Conservation (phyloP, 2,329 filamentous ascomycete species). For the Macrophomina tecta region DNA sequence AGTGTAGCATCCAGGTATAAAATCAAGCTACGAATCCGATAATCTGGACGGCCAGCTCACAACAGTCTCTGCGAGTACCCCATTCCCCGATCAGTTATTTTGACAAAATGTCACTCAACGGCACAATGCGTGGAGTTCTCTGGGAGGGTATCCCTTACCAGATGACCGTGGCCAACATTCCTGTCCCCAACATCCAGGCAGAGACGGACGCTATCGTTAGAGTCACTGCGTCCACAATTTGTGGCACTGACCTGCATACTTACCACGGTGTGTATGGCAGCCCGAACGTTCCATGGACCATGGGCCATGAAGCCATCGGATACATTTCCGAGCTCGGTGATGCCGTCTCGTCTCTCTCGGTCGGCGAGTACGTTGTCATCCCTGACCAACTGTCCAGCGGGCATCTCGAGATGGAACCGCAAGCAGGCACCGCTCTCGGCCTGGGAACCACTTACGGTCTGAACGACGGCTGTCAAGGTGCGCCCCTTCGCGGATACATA, state of each 20-base stretch:
- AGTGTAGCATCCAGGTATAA: too few species aligned
- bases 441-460: constrained; percentile 28
- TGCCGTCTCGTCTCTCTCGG: constrained; percentile 28
- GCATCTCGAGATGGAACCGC: constrained; percentile 3
- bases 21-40: too few species aligned
- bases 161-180: constrained; percentile 36
- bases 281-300: constrained; percentile 31
- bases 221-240: constrained; percentile 30
- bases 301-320: constrained; percentile 35
- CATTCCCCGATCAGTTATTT: too few species aligned
- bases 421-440: constrained; percentile 13
- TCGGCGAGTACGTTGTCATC: constrained; percentile 36
- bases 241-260: constrained; percentile 30
- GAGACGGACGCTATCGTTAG: constrained; percentile 31
- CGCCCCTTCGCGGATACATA: background rate
- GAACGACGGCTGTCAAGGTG: constrained; percentile 30
- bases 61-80: too few species aligned
- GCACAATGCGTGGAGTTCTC: constrained; percentile 40
- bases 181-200: constrained; percentile 32
- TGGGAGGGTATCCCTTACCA: constrained; percentile 38
- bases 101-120: constrained; percentile 2
- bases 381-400: constrained; percentile 30
- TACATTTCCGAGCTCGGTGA: constrained; percentile 32
- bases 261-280: constrained; percentile 35
- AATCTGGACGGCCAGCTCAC: too few species aligned